phyloP scores from a whole-genome alignment of 1,284 basidiomycete species.

The Cutaneotrichosporon mucoides region DNA sequence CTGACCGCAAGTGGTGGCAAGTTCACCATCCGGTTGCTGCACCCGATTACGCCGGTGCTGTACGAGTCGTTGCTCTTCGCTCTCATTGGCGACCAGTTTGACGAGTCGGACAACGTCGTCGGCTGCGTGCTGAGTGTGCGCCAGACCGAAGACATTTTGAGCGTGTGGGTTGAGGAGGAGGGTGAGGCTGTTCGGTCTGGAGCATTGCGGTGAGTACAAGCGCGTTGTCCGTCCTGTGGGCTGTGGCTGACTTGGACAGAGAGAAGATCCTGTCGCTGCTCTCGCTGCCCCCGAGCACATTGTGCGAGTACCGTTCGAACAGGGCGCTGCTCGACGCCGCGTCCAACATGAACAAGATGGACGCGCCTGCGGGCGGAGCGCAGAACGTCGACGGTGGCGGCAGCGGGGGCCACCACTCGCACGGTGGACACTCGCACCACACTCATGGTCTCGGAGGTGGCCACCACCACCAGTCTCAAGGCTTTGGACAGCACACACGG shows the following conservation, averaged over 20 bases:
- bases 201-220: slow-evolving; percentile 39
- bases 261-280: slow-evolving; percentile 47
- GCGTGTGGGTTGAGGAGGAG: slow-evolving; percentile 51
- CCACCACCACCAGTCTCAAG: background rate
- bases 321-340: slow-evolving; percentile 42
- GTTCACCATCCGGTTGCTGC: slow-evolving; percentile 46
- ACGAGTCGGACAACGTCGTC: slow-evolving; percentile 48
- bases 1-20: slow-evolving; percentile 36
- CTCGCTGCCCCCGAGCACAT: slow-evolving; percentile 38
- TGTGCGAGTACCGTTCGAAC: slow-evolving; percentile 49
- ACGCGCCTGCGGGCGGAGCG: background rate
- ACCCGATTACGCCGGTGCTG: slow-evolving; percentile 44
- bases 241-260: slow-evolving; percentile 20
- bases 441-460: background rate
- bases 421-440: background rate
- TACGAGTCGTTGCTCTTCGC: slow-evolving; percentile 46
- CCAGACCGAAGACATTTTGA: slow-evolving; percentile 49
- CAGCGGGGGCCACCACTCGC: background rate
- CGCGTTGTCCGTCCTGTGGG: background rate
- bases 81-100: slow-evolving; percentile 50
- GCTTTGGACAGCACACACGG: background rate
- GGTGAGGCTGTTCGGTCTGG: slow-evolving; percentile 41
- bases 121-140: slow-evolving; percentile 48
- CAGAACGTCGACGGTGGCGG: background rate
- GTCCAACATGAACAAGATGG: slow-evolving; percentile 17